A percentile compares a stretch with the other conserved stretches of the same genome.
Evolutionary conservation across 805 yeast species (phyloP).

Genomic region (Isabelozyma gotoi): DNA sequence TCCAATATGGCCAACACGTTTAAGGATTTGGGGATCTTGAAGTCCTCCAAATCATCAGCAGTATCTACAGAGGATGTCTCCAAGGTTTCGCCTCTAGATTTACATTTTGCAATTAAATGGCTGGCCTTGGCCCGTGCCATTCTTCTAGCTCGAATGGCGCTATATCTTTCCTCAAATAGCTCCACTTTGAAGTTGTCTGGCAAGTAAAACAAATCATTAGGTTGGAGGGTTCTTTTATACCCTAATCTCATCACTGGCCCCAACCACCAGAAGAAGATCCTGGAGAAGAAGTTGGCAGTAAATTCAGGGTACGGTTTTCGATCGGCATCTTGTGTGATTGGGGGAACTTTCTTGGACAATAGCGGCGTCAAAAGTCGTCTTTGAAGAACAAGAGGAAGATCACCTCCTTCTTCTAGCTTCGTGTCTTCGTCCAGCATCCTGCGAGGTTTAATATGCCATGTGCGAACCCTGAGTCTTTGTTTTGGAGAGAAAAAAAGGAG

Average conservation of each 20-base stretch:
- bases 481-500: too few species aligned
- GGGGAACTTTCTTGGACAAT: conserved; percentile 31
- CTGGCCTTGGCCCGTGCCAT: conserved; percentile 10
- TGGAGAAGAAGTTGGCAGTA: conserved; percentile 34
- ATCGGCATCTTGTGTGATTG: conserved; percentile 45
- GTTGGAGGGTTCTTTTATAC: conserved; percentile 62
- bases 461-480: too few species aligned
- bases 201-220: conserved; percentile 50
- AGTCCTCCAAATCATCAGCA: conserved; percentile 25
- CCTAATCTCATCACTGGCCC: conserved; percentile 59
- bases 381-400: conserved; percentile 4
- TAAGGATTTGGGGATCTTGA: conserved; percentile 14
- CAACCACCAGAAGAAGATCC: conserved; percentile 62
- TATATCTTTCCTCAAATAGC: conserved; percentile 14
- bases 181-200: conserved; percentile 31
- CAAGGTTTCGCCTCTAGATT: conserved; percentile 15
- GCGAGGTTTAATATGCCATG: too few species aligned
- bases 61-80: conserved; percentile 14
- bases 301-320: conserved; percentile 40
- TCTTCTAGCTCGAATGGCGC: conserved; percentile 7
- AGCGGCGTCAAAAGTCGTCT: conserved; percentile 8
- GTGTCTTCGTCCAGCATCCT: too few species aligned
- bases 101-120: conserved; percentile 20
- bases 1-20: conserved; percentile 14
- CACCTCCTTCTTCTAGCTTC: conserved; percentile 21